phyloP scores from a whole-genome alignment of 768 basidiomycete genomes.

The Phylloporus sp. region DNA sequence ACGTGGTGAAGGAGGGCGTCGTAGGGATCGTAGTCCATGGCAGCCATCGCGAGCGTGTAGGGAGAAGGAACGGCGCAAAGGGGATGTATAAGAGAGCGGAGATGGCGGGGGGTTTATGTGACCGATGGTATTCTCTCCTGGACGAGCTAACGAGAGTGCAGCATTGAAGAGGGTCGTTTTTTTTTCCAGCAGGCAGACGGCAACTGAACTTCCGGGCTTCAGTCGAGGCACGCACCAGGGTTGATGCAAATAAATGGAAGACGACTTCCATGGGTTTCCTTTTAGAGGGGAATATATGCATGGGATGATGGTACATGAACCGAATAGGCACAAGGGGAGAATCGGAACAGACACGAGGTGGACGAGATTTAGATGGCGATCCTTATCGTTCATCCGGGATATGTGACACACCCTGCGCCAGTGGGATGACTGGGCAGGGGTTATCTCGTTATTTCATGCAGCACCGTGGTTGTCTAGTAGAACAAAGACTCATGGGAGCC shows the following conservation, averaged over 20 bases:
- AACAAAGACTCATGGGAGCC: too few species aligned
- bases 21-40: conserved; percentile 76
- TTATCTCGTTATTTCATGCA: background rate
- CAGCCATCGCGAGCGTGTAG: conserved; percentile 3
- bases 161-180: background rate
- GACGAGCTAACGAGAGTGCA: background rate
- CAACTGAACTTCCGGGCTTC: background rate
- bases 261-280: conserved; percentile 8
- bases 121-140: conserved; percentile 1
- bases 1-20: conserved; percentile 79
- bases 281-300: background rate
- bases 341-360: background rate
- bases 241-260: background rate
- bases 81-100: conserved; percentile 12
- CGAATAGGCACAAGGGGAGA: conserved; percentile 12
- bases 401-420: background rate
- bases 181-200: background rate
- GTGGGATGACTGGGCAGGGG: background rate
- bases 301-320: background rate
- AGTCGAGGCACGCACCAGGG: conserved; percentile 2
- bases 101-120: background rate
- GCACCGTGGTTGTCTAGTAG: too few species aligned
- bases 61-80: background rate
- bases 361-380: background rate
- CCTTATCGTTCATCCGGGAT: background rate